Base-by-base conservation (phyloP, 1,284 basidiomycete genomes). In the Trametes sp. region DNA sequence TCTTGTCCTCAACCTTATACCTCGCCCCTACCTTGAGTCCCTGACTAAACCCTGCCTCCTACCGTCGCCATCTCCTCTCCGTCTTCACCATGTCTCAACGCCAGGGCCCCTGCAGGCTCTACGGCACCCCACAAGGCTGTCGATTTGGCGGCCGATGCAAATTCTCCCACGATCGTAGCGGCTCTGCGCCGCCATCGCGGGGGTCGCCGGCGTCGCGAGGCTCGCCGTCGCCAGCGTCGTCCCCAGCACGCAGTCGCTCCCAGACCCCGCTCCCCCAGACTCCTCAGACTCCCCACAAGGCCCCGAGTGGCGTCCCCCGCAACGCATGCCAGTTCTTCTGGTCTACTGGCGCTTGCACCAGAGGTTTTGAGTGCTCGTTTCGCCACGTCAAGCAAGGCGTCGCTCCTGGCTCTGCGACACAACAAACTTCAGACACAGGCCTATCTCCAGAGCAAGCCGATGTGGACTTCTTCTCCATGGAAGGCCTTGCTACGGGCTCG, bases 241-340 rank as follows among this genome's bases (percentile, higher is more conserved):
- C 62, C 9, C 53, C 67, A 9, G 19, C 50, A 26, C 65, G 53
- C 21, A 62, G 51, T 33, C 65, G 62, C 11, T 59, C 61, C 1
- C 53, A 59, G 14, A 58, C 63, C 19, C 57, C 58, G 0, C 36
- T 28, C 16, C 51, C 59, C 23, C 49, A 13, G 8, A 19, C 24
- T 26, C 63, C 59, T 4, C 6, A 26, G 9, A 35, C 57, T 1
- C 44, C 33, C 28, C 28, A 24, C 28, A 44, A 19, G 19, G 26
- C 48, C 26, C 16, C 42, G 11, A 46, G 24, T 13, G 54, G 59
- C n/a, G 59, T 63, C 1, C 84, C 85, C 1, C 67, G 52, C 24
- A 81, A 81, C 1, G 74, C 79, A 3, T 89, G 88, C 74, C 73
- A 71, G 23, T 82, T 76, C 68, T 89, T 75, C 70, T 89, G 85